Evolutionary conservation across 768 basidiomycete genomes (phyloP).

Genomic region (Mycena amicta): DNA sequence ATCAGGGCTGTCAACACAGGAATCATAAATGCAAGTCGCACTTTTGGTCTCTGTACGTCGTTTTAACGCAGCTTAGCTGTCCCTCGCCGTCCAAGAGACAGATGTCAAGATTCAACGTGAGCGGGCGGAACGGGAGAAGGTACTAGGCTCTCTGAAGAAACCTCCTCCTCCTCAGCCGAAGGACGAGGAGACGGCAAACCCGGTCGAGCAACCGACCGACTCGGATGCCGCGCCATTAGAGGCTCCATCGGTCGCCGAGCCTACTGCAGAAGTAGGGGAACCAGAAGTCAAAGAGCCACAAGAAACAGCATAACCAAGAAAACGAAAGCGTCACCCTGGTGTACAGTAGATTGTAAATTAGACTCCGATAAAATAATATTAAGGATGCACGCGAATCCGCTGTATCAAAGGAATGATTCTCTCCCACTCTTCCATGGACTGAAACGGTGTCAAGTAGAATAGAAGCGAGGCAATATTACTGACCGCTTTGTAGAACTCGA

Average conservation of each 20-base stretch:
- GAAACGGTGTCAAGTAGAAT: no score
- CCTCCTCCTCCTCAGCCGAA: not conserved
- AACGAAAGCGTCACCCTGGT: slow-evolving; percentile 17
- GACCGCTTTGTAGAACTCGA: slow-evolving; percentile 91
- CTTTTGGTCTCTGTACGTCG: not conserved
- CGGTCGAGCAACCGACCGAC: not conserved
- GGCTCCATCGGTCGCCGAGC: no score
- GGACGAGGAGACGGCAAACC: not conserved
- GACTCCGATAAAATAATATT: slow-evolving; percentile 18
- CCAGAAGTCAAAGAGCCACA: no score
- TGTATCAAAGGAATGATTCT: slow-evolving; percentile 91
- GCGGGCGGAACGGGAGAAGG: slow-evolving; percentile 10
- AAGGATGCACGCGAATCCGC: slow-evolving; percentile 88
- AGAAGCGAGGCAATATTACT: no score
- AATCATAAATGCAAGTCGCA: slow-evolving; percentile 65
- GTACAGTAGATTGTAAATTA: slow-evolving; percentile 22
- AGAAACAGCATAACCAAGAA: slow-evolving; percentile 17
- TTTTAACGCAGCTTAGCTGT: slow-evolving; percentile 47
- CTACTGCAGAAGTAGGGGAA: not conserved
- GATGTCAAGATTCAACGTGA: slow-evolving; percentile 60
- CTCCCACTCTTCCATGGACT: slow-evolving; percentile 99
- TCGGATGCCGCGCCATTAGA: not conserved
- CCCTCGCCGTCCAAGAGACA: slow-evolving; percentile 80
- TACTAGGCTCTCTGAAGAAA: not conserved
- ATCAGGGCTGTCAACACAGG: slow-evolving; percentile 83